Base-by-base conservation (phyloP, 192 early-diverging fungal species). In the Umbelopsis sp. region DNA sequence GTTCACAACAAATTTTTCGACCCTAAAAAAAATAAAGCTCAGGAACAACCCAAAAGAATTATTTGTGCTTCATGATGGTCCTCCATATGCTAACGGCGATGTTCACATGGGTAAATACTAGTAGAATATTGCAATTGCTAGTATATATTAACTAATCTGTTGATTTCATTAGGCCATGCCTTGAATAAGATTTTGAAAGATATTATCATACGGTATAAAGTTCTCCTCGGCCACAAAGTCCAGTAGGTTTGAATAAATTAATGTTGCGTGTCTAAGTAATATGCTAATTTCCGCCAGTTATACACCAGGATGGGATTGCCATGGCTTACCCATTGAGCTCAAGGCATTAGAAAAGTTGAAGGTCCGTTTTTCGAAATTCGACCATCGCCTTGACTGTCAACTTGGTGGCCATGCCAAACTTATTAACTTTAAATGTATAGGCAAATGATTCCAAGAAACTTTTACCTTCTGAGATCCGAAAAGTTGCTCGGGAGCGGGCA, bases 161-260 rank as follows among this genome's bases (percentile, higher is more conserved):
- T 38, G 21, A 41, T 17, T 68, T 20, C 20, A 31, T 31, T 66
- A 80, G 87, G 84, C 3, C 92, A 94, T 62, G 91, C 91, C 38
- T 84, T 94, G 80, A 94, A 94, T 82, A 92, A 92, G 80, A 83
- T 94, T 49, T 82, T 93, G 24, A 94, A 94, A 76, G 92, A 94
- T 53, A 89, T 94, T 29, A 79, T 91, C 45, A 90, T 91, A 72
- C 85, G 92, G 24, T 88, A 92, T 74, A 85, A 89, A 53, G 82
- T 92, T 2, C 85, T 92, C 71, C 82, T 83, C 43, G 92, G 92
- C 36, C 83, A 85, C 38, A 89, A 86, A 71, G 91, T 94, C 5
- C 77, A 82, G 77, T 94, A 84, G 67, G 80, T 65, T 16, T 38
- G 1, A 24, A 45, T 14, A 45, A 7, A 17, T 2, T 44, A 21